phyloP scores from a whole-genome alignment of 2,329 filamentous ascomycete species.

The Ilyonectria mors-panacis region DNA sequence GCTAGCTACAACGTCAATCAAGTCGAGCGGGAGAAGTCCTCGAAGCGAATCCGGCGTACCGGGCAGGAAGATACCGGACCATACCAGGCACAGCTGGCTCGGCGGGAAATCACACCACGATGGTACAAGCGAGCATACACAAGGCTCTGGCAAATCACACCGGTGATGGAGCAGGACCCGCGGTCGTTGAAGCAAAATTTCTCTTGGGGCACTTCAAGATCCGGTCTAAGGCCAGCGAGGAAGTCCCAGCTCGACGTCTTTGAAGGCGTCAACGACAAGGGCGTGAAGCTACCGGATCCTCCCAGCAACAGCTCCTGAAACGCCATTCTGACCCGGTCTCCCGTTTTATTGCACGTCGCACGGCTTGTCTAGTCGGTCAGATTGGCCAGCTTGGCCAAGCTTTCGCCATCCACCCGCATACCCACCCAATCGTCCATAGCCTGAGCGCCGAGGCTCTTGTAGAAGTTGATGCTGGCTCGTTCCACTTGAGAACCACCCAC shows the following conservation, averaged over 20 bases:
- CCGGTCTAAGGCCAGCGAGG: slow-evolving; percentile 49
- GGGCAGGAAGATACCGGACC: slow-evolving; percentile 56
- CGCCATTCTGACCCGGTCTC: not conserved
- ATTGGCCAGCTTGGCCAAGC: slow-evolving; percentile 71
- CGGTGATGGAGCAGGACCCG: slow-evolving; percentile 57
- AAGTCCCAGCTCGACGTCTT: slow-evolving; percentile 63
- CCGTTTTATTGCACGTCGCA: not conserved
- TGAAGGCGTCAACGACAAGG: slow-evolving; percentile 57
- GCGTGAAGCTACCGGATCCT: slow-evolving; percentile 33
- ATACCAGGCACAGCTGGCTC: slow-evolving; percentile 53
- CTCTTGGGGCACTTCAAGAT: slow-evolving; percentile 61
- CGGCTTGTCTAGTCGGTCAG: slow-evolving; percentile 50
- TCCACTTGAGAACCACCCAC: slow-evolving; percentile 95
- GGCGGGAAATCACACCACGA: slow-evolving; percentile 55
- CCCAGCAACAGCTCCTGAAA: slow-evolving; percentile 8
- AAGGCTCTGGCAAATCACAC: slow-evolving; percentile 61
- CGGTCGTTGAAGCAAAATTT: slow-evolving; percentile 54
- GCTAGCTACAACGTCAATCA: slow-evolving; percentile 56
- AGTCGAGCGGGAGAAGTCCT: slow-evolving; percentile 56
- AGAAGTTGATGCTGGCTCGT: slow-evolving; percentile 91
- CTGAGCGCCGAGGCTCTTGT: slow-evolving; percentile 78
- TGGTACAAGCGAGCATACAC: slow-evolving; percentile 65
- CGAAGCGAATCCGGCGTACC: slow-evolving; percentile 52
- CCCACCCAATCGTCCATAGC: slow-evolving; percentile 80
- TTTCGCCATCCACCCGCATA: slow-evolving; percentile 81